Base-by-base conservation (phyloP, 495 filamentous ascomycete species). In the Astrothelium subdiscretum region DNA sequence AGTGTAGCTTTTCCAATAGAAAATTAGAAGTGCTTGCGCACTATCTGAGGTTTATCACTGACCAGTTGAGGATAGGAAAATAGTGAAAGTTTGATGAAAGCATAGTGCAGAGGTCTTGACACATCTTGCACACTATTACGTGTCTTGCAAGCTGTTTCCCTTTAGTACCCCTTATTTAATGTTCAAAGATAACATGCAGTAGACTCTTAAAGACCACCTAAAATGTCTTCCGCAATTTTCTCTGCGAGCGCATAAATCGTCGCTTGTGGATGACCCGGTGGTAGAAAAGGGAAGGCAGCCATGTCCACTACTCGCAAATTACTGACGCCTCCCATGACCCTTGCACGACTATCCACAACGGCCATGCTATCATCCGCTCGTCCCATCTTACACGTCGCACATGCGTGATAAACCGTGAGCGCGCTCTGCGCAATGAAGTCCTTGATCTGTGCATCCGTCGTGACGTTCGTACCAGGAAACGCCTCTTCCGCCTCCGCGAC, bases 381-480 rank as follows among this genome's bases (percentile, higher is more conserved):
- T 27, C 67, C 67, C 67, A 69, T 69, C 35, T 73, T 76, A 68
- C 80, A 81, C 5, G 81, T 85, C 62, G 31, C 76, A 22, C 70
- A 63, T 2, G 78, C 79, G 71, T 87, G 85, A 65, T 70, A 82
- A 15, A 84, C 68, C 1, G 77, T 73, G 22, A 60, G 66, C 29
- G 77, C 62, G 62, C 51, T 76, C 38, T 71, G n/a, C 64, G 71
- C 61, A 42, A 85, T 77, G 38, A 61, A 76, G 0, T 71, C 67
- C 20, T 80, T 61, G 40, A 88, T 85, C 31, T 86, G 66, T 2
- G 60, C 74, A 68, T 88, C 81, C 0, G 75, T 77, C 60, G 77
- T 64, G 0, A 82, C 76, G 0, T 66, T 18, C 0, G 59, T 2
- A 0, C 85, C 85, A 0, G 84, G 85, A 40, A 73, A 69, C 26